Conservation (phyloP, 2,329 filamentous ascomycete genomes). For the Ophidiomyces ophidiicola region DNA sequence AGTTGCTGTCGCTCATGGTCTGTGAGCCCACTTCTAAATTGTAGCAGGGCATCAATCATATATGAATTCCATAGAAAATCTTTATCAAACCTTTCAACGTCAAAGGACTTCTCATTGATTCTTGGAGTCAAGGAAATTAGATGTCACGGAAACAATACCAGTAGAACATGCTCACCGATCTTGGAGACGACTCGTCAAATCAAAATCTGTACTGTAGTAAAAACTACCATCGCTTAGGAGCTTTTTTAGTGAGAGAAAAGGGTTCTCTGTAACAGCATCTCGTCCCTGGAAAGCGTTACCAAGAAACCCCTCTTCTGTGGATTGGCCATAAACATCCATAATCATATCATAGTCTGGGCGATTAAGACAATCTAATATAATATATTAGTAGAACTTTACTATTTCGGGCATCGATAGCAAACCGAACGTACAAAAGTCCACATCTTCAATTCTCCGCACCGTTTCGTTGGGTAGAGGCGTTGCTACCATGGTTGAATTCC, state of each 20-base stretch:
- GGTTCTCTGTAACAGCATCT: conserved; percentile 67
- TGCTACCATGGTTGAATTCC: conserved; percentile 63
- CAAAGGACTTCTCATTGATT: conserved; percentile 65
- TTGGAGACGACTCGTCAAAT: conserved; percentile 84
- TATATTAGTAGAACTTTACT: conserved; percentile 12
- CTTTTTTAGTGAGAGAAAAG: conserved; percentile 82
- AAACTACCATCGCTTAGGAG: conserved; percentile 86
- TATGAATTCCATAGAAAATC: conserved; percentile 96
- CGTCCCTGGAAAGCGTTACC: conserved; percentile 45
- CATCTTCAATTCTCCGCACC: conserved; percentile 71
- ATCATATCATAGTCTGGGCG: conserved; percentile 75
- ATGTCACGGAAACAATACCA: conserved; percentile 11
- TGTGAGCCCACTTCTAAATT: conserved; percentile 73
- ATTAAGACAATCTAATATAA: conserved; percentile 64
- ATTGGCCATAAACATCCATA: conserved; percentile 41
- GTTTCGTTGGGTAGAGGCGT: conserved; percentile 77
- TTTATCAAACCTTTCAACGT: conserved; percentile 85
- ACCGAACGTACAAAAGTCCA: conserved; percentile 57
- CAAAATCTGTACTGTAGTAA: conserved; percentile 98
- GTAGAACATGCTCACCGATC: conserved; percentile 48
- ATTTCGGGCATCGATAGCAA: neutral
- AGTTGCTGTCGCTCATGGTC: conserved; percentile 62
- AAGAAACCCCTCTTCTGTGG: conserved; percentile 42
- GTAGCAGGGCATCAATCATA: conserved; percentile 86
- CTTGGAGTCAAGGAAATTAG: conserved; percentile 35